A percentile compares a stretch with the other conserved stretches of the same genome.
Evolutionary conservation across 129 eudicot species (phyloP).

Genomic region (Centella asiatica): DNA sequence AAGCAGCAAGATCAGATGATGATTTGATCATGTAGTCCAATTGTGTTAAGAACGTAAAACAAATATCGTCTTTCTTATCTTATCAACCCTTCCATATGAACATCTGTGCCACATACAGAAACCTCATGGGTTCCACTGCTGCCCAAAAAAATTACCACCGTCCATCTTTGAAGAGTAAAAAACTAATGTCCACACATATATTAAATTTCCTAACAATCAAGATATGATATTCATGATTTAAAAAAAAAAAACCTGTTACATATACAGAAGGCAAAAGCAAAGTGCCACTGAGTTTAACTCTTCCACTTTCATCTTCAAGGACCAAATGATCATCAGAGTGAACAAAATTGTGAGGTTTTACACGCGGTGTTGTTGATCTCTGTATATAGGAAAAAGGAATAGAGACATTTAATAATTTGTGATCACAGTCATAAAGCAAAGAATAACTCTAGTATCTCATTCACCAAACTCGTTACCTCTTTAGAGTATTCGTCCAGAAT

Average conservation of each 20-base stretch:
- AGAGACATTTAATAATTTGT: background rate
- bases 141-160: no score
- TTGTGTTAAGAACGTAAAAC: no score
- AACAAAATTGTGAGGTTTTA: conserved; percentile 66
- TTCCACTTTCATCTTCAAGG: conserved; percentile 93
- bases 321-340: conserved; percentile 74
- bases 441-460: background rate
- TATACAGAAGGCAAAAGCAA: conserved; percentile 62
- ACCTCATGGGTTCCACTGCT: background rate
- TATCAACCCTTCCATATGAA: no score
- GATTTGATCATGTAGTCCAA: no score
- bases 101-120: background rate
- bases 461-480: conserved; percentile 45
- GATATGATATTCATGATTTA: conserved; percentile 10
- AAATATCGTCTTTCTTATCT: no score
- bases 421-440: background rate
- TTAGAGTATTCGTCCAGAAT: conserved; percentile 86
- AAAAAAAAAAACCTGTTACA: conserved; percentile 61
- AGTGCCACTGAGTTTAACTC: conserved; percentile 70
- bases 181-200: background rate
- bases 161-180: background rate
- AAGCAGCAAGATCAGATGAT: no score
- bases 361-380: conserved; percentile 71
- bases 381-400: conserved; percentile 17
- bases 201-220: background rate